Percentiles rank a stretch among this genome's conserved stretches.
phyloP scores from a whole-genome alignment of 306 rosid genomes.

The Alnus rubra region DNA sequence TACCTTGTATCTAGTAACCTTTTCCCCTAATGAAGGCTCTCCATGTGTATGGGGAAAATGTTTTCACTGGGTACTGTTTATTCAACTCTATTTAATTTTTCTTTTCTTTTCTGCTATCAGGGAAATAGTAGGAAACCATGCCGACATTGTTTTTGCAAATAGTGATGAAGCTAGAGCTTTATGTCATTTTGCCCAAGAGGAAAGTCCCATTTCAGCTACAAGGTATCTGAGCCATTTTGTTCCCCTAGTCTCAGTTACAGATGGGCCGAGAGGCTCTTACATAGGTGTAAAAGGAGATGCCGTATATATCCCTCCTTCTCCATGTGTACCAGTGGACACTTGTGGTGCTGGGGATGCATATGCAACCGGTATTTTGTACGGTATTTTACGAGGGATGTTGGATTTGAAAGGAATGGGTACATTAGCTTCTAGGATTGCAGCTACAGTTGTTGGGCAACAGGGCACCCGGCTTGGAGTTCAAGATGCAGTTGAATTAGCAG shows the following conservation, averaged over 20 bases:
- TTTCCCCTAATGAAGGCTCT: too few relatives aligned
- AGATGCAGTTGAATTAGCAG: constrained; percentile 75
- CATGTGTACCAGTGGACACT: constrained; percentile 85
- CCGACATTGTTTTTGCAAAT: constrained; percentile 80
- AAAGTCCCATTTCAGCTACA: constrained; percentile 59
- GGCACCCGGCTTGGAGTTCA: constrained; percentile 84
- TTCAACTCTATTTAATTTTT: background rate
- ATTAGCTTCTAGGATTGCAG: constrained; percentile 78
- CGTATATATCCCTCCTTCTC: constrained; percentile 80
- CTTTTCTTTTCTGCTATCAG: constrained; percentile 43
- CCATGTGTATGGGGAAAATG: too few relatives aligned
- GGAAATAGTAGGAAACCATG: constrained; percentile 76
- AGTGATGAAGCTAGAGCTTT: constrained; percentile 83
- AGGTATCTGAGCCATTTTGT: constrained; percentile 90
- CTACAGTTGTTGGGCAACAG: constrained; percentile 91
- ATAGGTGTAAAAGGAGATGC: constrained; percentile 89
- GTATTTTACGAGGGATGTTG: constrained; percentile 63
- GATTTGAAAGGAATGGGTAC: constrained; percentile 79
- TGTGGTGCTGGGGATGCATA: constrained; percentile 99
- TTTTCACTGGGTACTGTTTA: too few relatives aligned
- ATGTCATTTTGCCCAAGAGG: constrained; percentile 62
- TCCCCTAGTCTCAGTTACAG: constrained; percentile 82
- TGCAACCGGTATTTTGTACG: constrained; percentile 81
- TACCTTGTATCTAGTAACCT: too few relatives aligned
- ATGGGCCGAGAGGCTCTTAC: constrained; percentile 81